Base-by-base conservation (phyloP, 208 protist genomes). In the Borovskyia barvae region DNA sequence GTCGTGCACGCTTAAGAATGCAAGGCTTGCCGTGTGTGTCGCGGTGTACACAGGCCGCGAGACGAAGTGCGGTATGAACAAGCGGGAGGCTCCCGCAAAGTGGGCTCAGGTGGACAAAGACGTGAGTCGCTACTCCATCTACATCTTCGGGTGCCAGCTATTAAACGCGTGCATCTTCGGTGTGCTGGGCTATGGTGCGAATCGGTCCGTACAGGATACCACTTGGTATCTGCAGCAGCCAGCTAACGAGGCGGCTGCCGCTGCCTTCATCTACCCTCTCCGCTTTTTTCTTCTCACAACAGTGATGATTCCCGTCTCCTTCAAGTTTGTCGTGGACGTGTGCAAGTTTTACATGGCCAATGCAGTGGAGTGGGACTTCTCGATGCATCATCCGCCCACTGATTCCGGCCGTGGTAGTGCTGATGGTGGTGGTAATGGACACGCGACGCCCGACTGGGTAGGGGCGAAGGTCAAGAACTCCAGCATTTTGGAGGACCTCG, bases 271-370 rank as follows among this genome's bases (percentile, higher is more conserved):
- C 28, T 97, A 97, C 61, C 79, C 90, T 8, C 62, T 98, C 17
- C 87, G 95, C 29, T 98, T 97, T 47, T 93, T 98, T 37, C 77
- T 98, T 3, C 65, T 98, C 2, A 97, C 89, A n/a, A 96, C 92
- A n/a, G 85, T 97, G 14, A 98, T 99, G 82, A 98, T 98, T 40
- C 97, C 97, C 6, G 90, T 98, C 12, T 98, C 93, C 19, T 93
- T 99, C 50, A 98, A 99, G 65, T 97, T 98, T 49, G 93, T 92
- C 25, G 74, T 97, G 11, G 94, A 98, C 72, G 86, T 98, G 46
- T 92, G 75, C 41, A 98, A 98, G 75, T 96, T 97, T 55, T 85
- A 92, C 56, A 97, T 98, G 77, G 66, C 94, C 2, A 66, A 78
- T 57, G 63, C 62, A 11, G 97, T 98, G 11, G 87, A 92, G 55